These are phyloP conservation scores for Corchorus olitorius DNA, from an alignment of 345 rosid genomes.

Conservation along the genomic window DNA sequence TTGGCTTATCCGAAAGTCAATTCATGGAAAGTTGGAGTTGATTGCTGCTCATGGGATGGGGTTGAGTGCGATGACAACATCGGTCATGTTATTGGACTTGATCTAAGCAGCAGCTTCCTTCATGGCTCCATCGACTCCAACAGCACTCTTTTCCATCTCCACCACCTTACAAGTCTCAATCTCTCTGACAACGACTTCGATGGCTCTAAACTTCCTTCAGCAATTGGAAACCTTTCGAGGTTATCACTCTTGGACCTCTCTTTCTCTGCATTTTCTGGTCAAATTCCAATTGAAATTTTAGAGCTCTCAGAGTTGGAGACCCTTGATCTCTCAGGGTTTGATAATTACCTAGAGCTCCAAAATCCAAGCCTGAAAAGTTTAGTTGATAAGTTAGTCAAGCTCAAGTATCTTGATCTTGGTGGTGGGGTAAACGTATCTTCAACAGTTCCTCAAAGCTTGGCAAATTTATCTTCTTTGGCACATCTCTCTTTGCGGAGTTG, in stretches of 20 bases:
- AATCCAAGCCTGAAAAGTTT: too few relatives aligned
- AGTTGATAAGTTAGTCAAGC: too few relatives aligned
- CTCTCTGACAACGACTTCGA: constrained; percentile 20
- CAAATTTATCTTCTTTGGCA: too few relatives aligned
- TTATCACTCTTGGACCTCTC: constrained; percentile 15
- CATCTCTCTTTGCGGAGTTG: too few relatives aligned
- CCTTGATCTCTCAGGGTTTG: too few relatives aligned
- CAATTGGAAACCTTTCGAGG: background rate
- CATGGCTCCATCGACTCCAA: constrained; percentile 17
- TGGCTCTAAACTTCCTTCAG: constrained; percentile 14
- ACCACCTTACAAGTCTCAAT: constrained; percentile 22
- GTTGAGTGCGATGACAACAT: constrained; percentile 15
- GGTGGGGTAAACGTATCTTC: too few relatives aligned
- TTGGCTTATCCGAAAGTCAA: background rate
- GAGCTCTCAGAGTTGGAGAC: too few relatives aligned
- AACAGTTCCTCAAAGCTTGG: too few relatives aligned
- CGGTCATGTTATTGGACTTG: background rate
- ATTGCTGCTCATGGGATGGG: constrained; percentile 23
- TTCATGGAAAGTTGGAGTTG: background rate
- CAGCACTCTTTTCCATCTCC: constrained; percentile 20
- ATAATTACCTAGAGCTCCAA: background rate
- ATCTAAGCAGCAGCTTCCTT: constrained; percentile 3
- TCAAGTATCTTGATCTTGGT: too few relatives aligned
- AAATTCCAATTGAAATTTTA: background rate
- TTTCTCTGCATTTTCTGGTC: background rate